Evolutionary conservation across 768 basidiomycete genomes (phyloP), one percentile per base, ranked within the genome.

Genomic region (Dioszegia aurantiaca): DNA sequence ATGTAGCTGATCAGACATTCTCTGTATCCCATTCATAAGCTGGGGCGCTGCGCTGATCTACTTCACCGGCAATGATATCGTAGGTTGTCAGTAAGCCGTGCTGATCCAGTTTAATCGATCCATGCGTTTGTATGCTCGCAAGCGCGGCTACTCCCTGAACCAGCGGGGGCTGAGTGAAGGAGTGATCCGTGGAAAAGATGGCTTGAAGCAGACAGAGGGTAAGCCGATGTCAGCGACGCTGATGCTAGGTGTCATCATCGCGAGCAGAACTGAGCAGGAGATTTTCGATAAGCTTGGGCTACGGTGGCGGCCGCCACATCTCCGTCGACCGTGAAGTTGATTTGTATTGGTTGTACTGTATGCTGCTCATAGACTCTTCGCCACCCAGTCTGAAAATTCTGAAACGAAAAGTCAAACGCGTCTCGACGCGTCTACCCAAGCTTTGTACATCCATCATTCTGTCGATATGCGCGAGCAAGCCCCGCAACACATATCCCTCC

Each of bases 41-140:
- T 83, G 86, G 67, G 93, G 92, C 0, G 91, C 87, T 1, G 90
- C 91, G 0, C 76, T 92, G 51, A 77, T 95, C n/a, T 95, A 95
- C 75, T 95, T 90, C 72, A 94, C 92, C 0, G 73, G 89, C 6
- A 33, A 94, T 69, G 89, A 93, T 68, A 89, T 94, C 53, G 90
- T 90, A 64, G 65, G 87, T 77, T 12, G 33, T 4, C 31, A 16
- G 28, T 9, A 31, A 16, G 26, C 21, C 4, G 42, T 16, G 28
- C 57, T 26, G 21, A 16, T 56, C 26, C 65, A 92, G 89, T 94
- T 94, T 77, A 95, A 94, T 75, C 86, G 93, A 8, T 86, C 87
- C 4, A 85, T 97, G 74, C 83, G 92, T 28, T 75, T 87, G 67
- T 90, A 91, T 76, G 93, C 93, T 2, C 83, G 83, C 62, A 83